Evolutionary conservation across 805 yeast genomes (phyloP).

Genomic region (Metschnikowia corniflorae): DNA sequence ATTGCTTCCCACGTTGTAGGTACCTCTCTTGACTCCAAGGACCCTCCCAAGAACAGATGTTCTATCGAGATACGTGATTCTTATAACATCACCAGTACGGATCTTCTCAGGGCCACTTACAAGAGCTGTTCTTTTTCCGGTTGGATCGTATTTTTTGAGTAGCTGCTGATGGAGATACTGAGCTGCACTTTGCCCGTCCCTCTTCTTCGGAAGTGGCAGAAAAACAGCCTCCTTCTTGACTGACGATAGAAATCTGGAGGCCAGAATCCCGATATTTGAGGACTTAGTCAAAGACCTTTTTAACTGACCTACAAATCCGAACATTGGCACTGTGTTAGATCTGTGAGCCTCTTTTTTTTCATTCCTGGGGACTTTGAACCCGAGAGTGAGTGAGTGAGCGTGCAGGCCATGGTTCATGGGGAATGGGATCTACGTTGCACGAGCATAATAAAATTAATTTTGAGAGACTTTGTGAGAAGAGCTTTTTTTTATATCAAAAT

Average conservation of each 20-base stretch:
- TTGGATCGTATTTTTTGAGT: slow-evolving; percentile 61
- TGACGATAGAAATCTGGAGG: slow-evolving; percentile 3
- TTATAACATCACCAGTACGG: slow-evolving; percentile 78
- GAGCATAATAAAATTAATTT: too few relatives aligned
- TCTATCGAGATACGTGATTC: slow-evolving; percentile 66
- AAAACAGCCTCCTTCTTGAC: slow-evolving; percentile 30
- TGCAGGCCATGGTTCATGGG: too few relatives aligned
- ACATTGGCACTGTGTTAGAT: slow-evolving; percentile 6
- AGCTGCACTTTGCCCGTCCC: slow-evolving; percentile 45
- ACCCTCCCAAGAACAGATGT: slow-evolving; percentile 75
- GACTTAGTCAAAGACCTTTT: too few relatives aligned
- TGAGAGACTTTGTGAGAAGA: too few relatives aligned
- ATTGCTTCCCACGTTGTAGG: slow-evolving; percentile 64
- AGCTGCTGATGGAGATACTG: slow-evolving; percentile 49
- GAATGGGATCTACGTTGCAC: too few relatives aligned
- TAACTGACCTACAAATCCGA: slow-evolving; percentile 5
- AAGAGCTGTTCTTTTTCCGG: slow-evolving; percentile 60
- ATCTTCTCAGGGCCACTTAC: slow-evolving; percentile 49
- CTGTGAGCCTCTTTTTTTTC: not conserved
- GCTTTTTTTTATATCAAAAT: too few relatives aligned
- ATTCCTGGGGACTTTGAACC: too few relatives aligned
- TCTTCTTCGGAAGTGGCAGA: slow-evolving; percentile 48
- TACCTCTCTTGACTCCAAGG: slow-evolving; percentile 64
- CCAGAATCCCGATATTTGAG: too few relatives aligned
- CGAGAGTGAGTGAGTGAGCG: too few relatives aligned